Conservation (phyloP, 2,329 filamentous ascomycete genomes). For the Penicillium sp. region DNA sequence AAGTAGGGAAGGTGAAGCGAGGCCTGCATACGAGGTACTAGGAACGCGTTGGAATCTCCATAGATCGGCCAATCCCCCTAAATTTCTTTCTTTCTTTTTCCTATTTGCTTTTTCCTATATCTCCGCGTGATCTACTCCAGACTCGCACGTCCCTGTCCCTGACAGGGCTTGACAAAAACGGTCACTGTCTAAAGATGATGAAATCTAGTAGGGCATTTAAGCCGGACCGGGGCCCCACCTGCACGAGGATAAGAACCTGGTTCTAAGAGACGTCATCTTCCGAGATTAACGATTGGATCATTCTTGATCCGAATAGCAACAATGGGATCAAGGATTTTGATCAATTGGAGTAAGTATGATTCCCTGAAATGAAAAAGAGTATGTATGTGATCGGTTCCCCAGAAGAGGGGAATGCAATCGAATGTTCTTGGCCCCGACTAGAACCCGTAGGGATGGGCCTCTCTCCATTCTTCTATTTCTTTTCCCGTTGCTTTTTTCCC, state of each 20-base stretch:
- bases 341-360: conserved; percentile 5
- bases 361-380: conserved; percentile 1
- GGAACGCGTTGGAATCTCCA: conserved; percentile 4
- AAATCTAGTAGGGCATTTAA: conserved; percentile 10
- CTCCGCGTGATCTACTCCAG: conserved; percentile 19
- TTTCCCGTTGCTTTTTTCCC: neutral
- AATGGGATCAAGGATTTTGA: neutral
- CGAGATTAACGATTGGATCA: neutral
- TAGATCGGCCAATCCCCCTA: conserved; percentile 11
- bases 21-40: conserved; percentile 11
- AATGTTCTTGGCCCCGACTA: conserved; percentile 26
- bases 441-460: conserved; percentile 10
- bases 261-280: conserved; percentile 18
- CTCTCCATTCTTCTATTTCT: neutral
- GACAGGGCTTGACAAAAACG: conserved; percentile 8
- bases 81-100: conserved; percentile 6
- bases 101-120: neutral
- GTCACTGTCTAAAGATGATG: neutral
- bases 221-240: conserved; percentile 3
- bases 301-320: no score
- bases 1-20: conserved; percentile 21
- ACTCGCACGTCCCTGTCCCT: conserved; percentile 23
- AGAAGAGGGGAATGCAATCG: conserved; percentile 10
- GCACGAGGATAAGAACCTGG: neutral
- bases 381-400: conserved; percentile 2